These are phyloP conservation scores for Entonaema liquescens DNA, from an alignment of 495 filamentous ascomycete species.

Conservation along the genomic window DNA sequence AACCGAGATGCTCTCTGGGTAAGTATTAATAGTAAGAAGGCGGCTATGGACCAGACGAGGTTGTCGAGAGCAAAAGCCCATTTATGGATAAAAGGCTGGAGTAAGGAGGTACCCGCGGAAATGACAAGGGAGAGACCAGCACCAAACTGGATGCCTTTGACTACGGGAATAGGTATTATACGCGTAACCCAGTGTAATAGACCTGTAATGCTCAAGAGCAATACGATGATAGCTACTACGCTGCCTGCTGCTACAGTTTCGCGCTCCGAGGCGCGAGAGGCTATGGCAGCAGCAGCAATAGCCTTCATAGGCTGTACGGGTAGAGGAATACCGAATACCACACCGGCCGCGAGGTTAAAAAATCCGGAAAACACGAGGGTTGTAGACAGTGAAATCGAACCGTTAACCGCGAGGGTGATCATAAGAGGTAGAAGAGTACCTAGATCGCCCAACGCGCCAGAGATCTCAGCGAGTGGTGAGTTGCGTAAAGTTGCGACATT, in stretches of 20 bases:
- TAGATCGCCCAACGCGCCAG: constrained; percentile 88
- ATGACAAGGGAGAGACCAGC: constrained; percentile 83
- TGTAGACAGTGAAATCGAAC: constrained; percentile 79
- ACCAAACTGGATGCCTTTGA: constrained; percentile 94
- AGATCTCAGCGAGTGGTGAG: constrained; percentile 79
- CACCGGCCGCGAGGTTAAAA: constrained; percentile 83
- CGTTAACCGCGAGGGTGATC: constrained; percentile 78
- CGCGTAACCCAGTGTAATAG: constrained; percentile 72
- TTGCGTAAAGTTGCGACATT: constrained; percentile 57
- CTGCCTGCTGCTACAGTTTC: constrained; percentile 82
- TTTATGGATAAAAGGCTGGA: constrained; percentile 59
- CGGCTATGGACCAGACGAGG: constrained; percentile 72
- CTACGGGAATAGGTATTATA: constrained; percentile 82
- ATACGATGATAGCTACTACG: constrained; percentile 74
- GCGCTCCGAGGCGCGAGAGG: constrained; percentile 66
- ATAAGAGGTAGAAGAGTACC: constrained; percentile 91
- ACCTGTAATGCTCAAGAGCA: constrained; percentile 79
- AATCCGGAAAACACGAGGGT: constrained; percentile 89
- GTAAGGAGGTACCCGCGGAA: constrained; percentile 71
- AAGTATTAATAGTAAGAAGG: constrained; percentile 72
- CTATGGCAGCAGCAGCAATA: constrained; percentile 86
- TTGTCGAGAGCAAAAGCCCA: constrained; percentile 75
- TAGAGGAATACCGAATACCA: constrained; percentile 83
- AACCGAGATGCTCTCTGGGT: constrained; percentile 67
- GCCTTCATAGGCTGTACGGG: constrained; percentile 92